Base-by-base conservation (phyloP, 371 early-diverging fungal species). In the Actinomortierella wolfii region DNA sequence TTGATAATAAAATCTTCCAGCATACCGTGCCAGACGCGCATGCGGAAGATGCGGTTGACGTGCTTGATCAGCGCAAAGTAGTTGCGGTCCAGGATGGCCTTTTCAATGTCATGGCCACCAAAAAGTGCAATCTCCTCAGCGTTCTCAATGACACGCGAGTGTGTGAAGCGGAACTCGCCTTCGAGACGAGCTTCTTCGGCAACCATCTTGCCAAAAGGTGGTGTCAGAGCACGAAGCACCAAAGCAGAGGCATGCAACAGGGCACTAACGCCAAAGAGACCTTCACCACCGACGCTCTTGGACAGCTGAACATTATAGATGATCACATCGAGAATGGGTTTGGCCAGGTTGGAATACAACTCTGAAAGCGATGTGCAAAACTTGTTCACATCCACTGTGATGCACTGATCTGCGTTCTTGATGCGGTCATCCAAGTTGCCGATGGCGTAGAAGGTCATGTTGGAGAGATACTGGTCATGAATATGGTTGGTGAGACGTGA, bases 51-150 rank as follows among this genome's bases (percentile, higher is more conserved):
- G 39, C 85, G 79, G 69, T 95, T 94, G 70, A 94, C 86, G 67
- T 95, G 94, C 51, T 83, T 82, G 74, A 94, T 92, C 34, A 95
- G 75, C 2, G 78, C 80, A 60, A 82, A 82, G 66, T 94, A 95
- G 58, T 88, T 86, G 29, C 82, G 79, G 64, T 92, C 90, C 46
- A 95, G 56, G 39, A 91, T 88, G n/a, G 57, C 81, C 75, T 86
- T 90, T 64, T 95, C 95, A 42, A 86, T 83, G 43, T 85, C 57
- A 60, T 89, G 89, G 9, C 95, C 96, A 28, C 85, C 82, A 67
- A 87, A 94, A 43, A 95, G 81, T 0, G 95, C 95, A 62, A 95
- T 92, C 68, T 95, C 96, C 68, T 95, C 96, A 14, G 92, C 88
- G 59, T 95, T 92, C 47, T 93, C 90, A 54, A 94, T 92, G 34